phyloP scores from a whole-genome alignment of 768 basidiomycete genomes.

The Clathrus columnatus region DNA sequence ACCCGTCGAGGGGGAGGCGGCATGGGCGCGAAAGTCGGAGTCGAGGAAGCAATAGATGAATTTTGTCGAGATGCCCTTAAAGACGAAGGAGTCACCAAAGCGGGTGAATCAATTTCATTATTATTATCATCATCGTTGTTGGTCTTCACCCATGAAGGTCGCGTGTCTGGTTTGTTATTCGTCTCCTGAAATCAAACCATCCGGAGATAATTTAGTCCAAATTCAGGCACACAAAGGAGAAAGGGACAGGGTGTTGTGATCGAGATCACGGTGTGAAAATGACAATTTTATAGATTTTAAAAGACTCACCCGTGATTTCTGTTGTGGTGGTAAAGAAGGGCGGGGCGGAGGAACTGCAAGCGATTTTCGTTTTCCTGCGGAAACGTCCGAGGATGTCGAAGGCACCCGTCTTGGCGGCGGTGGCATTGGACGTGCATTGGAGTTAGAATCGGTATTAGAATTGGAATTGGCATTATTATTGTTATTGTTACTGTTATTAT shows the following conservation, averaged over 20 bases:
- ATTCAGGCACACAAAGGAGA: not conserved
- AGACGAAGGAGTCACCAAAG: not conserved
- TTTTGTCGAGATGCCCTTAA: not conserved
- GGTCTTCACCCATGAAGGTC: not conserved
- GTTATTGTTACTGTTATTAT: not conserved
- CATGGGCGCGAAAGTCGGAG: slow-evolving; percentile 22
- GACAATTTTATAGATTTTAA: not conserved
- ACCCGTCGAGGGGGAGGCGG: slow-evolving; percentile 30
- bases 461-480: not conserved
- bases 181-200: too few species aligned
- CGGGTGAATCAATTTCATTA: not conserved
- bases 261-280: not conserved
- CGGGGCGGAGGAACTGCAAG: slow-evolving; percentile 10
- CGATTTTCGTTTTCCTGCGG: slow-evolving; percentile 11
- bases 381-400: slow-evolving; percentile 9
- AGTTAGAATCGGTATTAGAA: not conserved
- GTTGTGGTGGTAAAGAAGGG: slow-evolving; percentile 6
- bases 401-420: slow-evolving; percentile 22
- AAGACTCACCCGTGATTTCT: slow-evolving; percentile 14
- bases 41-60: not conserved
- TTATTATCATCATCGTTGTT: not conserved
- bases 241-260: not conserved
- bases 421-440: slow-evolving; percentile 8
- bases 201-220: too few species aligned
- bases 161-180: not conserved